Base-by-base conservation (phyloP, 2,329 filamentous ascomycete species). In the Sclerotinia subarctica region DNA sequence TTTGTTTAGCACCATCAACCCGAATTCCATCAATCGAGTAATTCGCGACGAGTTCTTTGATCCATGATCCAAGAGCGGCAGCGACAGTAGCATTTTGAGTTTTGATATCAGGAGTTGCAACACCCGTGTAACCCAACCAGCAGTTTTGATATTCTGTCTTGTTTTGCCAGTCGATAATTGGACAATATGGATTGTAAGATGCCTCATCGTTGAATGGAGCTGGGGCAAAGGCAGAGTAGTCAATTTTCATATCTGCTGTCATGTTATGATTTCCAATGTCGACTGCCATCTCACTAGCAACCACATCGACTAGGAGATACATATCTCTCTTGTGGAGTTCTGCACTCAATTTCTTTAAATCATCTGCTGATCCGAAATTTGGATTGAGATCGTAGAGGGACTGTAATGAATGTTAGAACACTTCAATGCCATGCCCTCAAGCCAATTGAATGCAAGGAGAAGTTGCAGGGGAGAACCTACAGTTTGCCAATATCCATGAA, bases 331-430 rank as follows among this genome's bases (percentile, higher is more conserved):
- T 76, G 73, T 89, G 87, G 1, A 88, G 77, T 2, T 84, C 86
- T 26, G 78, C 77, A 1, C 87, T 81, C 4, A 91, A 80, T 5
- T 80, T 81, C 71, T 82, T 82, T 67, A 91, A 80, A 71, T 91
- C 88, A 21, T 84, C 79, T 5, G 81, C 81, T 0, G 84, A 85
- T 35, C 88, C 88, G 70, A 86, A 87, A 68, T 86, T 81, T 3
- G 81, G 70, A 73, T 91, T 89, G 66, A 90, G 76, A 21, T 78
- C 70, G 69, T 83, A 81, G 24, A 82, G 70, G 63, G 82, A 76
- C 68, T 81, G 76, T 56, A 79, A 76, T 80, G 10, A 32, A 1
- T 53, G 38, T 59, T 10, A 58, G 49, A 54, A 29, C 6, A 6
- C n/a, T 44, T 24, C 17, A 29, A 46, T 19, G 47, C n/a, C 24